Base-by-base conservation (phyloP, 352 stramenopile species). In the Phytophthora citricola region DNA sequence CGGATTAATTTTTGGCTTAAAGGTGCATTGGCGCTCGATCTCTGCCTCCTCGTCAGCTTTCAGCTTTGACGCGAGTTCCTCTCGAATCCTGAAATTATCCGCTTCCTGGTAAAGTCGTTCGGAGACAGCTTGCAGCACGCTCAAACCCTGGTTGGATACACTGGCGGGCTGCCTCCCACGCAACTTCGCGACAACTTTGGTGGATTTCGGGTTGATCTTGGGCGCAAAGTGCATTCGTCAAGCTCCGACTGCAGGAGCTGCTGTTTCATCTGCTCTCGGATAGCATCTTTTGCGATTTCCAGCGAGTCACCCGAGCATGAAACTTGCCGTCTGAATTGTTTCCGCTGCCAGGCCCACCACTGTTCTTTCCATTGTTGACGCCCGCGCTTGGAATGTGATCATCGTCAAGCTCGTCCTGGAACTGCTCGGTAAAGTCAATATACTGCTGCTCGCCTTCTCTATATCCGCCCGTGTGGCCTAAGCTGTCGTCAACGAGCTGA, bases 221-320 rank as follows among this genome's bases (percentile, higher is more conserved):
- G 85, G 85, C 3, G 81, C 55, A 63, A 94, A 24, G 83, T 94
- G 69, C 85, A 94, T 62, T 94, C 85, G 48, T 87, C 66, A 0
- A 94, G 71, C 64, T 94, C 85, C 10, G 66, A 78, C 49, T 92
- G 83, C 41, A 92, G 66, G 45, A 91, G 51, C 38, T 94, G 83
- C 66, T 94, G 83, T 63, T 92, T 92, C 71, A 94, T 85, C 15
- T 91, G 81, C 56, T 94, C 83, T 52, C 83, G 85, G 43, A 87
- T 64, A 1, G 79, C 83, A 51, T 94, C 83, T 38, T 92, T 51
- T 92, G 85, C 7, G 83, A 90, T 46, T 90, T 91, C 83, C 85
- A 94, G 3, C 81, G 81, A 17, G 83, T 90, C 32, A 91, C 81
- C 32, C 85, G 83, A 2, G 81, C 66, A 58, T 92, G 85, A 52